phyloP scores from a whole-genome alignment of 176 grass and related monocot species.

The Coix lacrymajobi region DNA sequence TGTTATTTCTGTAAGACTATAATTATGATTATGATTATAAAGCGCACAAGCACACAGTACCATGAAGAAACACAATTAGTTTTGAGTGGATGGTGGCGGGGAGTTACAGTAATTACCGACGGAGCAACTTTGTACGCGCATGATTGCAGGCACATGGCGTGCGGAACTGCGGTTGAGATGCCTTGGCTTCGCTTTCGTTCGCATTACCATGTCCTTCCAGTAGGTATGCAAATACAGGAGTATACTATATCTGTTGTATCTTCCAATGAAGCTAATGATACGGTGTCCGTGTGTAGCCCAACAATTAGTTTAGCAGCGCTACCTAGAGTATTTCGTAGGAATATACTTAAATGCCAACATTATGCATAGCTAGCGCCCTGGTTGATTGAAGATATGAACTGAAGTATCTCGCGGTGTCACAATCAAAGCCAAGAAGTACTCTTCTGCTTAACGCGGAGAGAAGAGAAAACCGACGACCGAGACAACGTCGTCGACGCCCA shows the following conservation, averaged over 20 bases:
- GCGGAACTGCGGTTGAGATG: background rate
- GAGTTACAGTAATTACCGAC: background rate
- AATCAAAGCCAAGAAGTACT: background rate
- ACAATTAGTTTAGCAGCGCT: background rate
- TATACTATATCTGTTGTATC: background rate
- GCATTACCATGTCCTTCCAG: background rate
- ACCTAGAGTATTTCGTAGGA: background rate
- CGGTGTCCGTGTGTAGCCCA: background rate
- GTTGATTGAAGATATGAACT: background rate
- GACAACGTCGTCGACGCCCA: too few relatives aligned
- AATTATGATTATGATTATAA: background rate
- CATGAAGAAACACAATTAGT: background rate
- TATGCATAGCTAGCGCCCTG: background rate
- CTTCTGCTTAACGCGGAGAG: background rate
- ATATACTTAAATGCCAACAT: background rate
- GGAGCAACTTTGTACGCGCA: background rate
- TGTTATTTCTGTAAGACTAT: background rate
- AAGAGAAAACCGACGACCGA: background rate
- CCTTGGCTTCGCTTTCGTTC: background rate
- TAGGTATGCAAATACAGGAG: background rate
- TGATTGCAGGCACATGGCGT: conserved; percentile 32
- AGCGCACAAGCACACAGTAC: too few relatives aligned
- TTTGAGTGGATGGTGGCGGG: background rate
- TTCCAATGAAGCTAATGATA: background rate
- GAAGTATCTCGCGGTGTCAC: background rate